Base-by-base conservation (phyloP, 768 basidiomycete genomes). In the Rhizopogon rudus region DNA sequence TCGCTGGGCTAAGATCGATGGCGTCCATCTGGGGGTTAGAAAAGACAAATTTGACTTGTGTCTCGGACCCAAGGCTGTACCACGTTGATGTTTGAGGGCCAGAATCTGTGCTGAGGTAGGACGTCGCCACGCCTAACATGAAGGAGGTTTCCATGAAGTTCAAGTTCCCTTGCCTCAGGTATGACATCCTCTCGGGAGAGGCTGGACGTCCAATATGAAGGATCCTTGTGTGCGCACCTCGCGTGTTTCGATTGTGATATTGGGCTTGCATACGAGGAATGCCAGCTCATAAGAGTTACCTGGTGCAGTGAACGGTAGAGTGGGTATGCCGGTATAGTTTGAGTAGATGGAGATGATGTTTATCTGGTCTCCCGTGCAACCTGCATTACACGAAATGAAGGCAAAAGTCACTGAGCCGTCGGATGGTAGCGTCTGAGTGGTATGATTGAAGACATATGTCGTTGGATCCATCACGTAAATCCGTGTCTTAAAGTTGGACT, bases 241-340 rank as follows among this genome's bases (percentile, higher is more conserved):
- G 13, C 65, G 58, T 12, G 61, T 63, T 52, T 66, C 59, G 4
- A 65, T 57, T 1, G 53, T 58, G 20, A 60, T 51, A 12, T 67
- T 62, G 1, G 65, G 64, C 42, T 63, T 64, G 51, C 65, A 65
- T n/a, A 55, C 55, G 25, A 65, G 54, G 52, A 67, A 65, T 6
- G 52, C 53, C 1, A 65, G 1, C 16, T 66, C 40, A 5, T 58
- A 67, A 42, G 61, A 56, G 8, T 55, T 48, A 17, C 46, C 60
- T 14, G 62, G 17, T 35, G 40, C 31, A 8, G 28, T 43, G 14
- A 57, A 25, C 8, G 13, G 7, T 3, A 39, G 28, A 33, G 44
- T 25, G 13, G 55, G 56, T 54, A 49, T 57, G 41, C 13, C 16
- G 3, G 55, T 56, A 12, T 49, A 33, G 8, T 48, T 37, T 14